Evolutionary conservation across 2,329 filamentous ascomycete genomes (phyloP), one percentile per base, ranked within the genome.

Genomic region (Fusarium sp.): DNA sequence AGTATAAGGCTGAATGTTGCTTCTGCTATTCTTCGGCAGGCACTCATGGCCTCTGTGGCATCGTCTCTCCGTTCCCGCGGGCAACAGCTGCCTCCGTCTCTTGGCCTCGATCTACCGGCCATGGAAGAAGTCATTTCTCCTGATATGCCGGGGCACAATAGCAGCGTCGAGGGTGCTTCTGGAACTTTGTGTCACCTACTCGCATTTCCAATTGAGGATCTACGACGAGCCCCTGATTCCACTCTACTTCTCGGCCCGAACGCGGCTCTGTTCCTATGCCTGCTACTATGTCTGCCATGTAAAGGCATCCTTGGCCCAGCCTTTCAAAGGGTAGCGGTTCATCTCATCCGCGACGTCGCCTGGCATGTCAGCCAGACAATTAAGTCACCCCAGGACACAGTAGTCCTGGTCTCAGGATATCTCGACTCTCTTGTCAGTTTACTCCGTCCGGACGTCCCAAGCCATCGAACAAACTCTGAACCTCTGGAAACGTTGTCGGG

Each of bases 1-100:
- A 67, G 70, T 34, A 63, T 72, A 14, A n/a, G 60, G 37, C 72
- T 74, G 34, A 70, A 69, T 42, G 45, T 74, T 11, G 50, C 70
- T 8, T 69, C 70, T 24, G 62, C 59, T 5, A 66, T 73, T n/a
- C 38, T 40, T 40, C 38, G 38, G n/a, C 38, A 40, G 38, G 38
- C 38, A 40, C 38, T 11, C 18, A 40, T 40, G 38, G 38, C 38
- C 10, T 40, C 38, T n/a, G 38, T 40, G 38, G 38, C 18, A 40
- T 20, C 38, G 38, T 40, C 38, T 18, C 38, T 11, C 38, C 18
- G 18, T 40, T 40, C 38, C 38, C 38, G 18, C 10, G 64, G 59
- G 2, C 64, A 57, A 11, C 22, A 27, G 16, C 58, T 24, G 16
- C 64, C 60, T 2, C 60, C 64, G 6, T 27, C 60, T 4, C 14